Percentiles rank a stretch among this genome's conserved stretches.
phyloP scores from a whole-genome alignment of 2,329 filamentous ascomycete species.

The Periconia macrospinosa region DNA sequence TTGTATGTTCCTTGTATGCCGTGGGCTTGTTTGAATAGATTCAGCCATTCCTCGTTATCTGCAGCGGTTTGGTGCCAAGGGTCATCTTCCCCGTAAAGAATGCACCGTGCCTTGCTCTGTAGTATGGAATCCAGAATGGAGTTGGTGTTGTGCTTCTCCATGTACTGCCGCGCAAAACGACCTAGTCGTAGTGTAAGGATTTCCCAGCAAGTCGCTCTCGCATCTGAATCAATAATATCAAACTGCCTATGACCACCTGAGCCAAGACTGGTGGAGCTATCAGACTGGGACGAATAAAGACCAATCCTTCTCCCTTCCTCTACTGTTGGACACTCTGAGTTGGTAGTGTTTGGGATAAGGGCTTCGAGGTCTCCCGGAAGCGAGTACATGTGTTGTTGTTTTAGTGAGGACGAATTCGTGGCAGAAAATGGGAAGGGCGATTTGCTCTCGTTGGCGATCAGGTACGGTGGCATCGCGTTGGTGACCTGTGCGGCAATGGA shows the following conservation, averaged over 20 bases:
- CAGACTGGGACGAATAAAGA: neutral
- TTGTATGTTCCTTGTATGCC: conserved; percentile 33
- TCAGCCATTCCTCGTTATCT: conserved; percentile 50
- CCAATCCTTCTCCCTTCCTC: no score
- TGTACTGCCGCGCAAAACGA: conserved; percentile 46
- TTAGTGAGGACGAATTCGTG: conserved; percentile 36
- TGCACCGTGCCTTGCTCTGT: conserved; percentile 50
- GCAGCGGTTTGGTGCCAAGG: conserved; percentile 50
- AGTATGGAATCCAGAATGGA: conserved; percentile 53
- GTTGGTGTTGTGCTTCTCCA: conserved; percentile 37
- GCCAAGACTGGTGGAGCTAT: conserved; percentile 12
- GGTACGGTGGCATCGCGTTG: conserved; percentile 56
- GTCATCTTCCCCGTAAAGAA: conserved; percentile 54
- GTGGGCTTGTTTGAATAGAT: conserved; percentile 53
- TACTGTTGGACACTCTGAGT: no score
- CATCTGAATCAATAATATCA: conserved; percentile 4
- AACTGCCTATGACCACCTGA: neutral
- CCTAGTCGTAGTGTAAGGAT: conserved; percentile 52
- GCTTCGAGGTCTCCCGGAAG: conserved; percentile 28
- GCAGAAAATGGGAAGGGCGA: conserved; percentile 53
- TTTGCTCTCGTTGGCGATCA: conserved; percentile 52
- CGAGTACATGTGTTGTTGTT: conserved; percentile 4
- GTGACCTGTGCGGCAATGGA: conserved; percentile 52
- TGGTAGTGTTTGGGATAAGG: no score
- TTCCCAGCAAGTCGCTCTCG: conserved; percentile 52